phyloP scores from a whole-genome alignment of 495 filamentous ascomycete species.

The Lindgomyces ingoldianus region DNA sequence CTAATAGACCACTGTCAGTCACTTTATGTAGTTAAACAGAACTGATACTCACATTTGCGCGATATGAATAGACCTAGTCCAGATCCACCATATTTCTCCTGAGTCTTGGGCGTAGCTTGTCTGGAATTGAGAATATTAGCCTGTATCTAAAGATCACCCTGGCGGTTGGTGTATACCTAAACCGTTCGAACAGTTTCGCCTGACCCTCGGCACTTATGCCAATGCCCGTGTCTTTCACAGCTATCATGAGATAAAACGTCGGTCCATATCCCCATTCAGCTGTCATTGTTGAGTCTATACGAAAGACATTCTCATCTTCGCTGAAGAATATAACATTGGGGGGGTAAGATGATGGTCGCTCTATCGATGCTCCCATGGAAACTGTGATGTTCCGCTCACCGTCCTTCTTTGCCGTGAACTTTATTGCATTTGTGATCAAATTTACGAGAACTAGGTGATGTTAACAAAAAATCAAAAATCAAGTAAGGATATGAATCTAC shows the following conservation, averaged over 20 bases:
- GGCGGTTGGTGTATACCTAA: constrained; percentile 14
- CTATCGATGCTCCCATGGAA: constrained; percentile 35
- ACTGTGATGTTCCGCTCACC: constrained; percentile 39
- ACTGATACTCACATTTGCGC: constrained; percentile 38
- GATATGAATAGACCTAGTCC: constrained; percentile 47
- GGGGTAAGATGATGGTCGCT: constrained; percentile 41
- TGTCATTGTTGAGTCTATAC: constrained; percentile 40
- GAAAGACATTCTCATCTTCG: constrained; percentile 19
- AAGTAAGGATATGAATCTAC: background rate
- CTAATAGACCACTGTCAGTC: too few species aligned
- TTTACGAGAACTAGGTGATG: constrained; percentile 40
- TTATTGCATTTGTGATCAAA: constrained; percentile 46
- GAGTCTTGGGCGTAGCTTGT: constrained; percentile 46
- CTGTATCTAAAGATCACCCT: background rate
- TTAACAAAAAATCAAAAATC: background rate
- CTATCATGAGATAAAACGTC: constrained; percentile 43
- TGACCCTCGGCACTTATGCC: constrained; percentile 43
- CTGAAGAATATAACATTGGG: constrained; percentile 44
- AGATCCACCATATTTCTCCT: constrained; percentile 44
- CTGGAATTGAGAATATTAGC: constrained; percentile 16
- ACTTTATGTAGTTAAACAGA: too few species aligned
- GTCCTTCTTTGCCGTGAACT: constrained; percentile 42
- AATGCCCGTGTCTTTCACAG: constrained; percentile 46
- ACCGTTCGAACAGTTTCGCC: constrained; percentile 42
- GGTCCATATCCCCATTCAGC: constrained; percentile 41